phyloP scores from a whole-genome alignment of 768 basidiomycete species.

The Pulveroboletus frians region DNA sequence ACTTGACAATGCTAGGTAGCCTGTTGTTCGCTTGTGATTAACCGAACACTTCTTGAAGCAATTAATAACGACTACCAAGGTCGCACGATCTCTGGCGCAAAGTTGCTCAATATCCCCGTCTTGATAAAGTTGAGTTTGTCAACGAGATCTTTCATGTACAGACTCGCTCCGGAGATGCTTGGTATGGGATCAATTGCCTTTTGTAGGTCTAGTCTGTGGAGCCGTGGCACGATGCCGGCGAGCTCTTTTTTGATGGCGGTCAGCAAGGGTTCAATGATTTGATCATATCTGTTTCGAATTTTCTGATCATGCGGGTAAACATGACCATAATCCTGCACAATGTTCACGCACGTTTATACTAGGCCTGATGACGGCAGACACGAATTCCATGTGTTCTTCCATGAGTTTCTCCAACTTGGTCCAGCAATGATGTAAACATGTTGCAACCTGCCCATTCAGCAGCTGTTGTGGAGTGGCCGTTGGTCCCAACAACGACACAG shows the following conservation, averaged over 20 bases:
- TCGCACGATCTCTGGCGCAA: slow-evolving; percentile 65
- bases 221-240: slow-evolving; percentile 67
- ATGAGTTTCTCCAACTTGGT: slow-evolving; percentile 21
- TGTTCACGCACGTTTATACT: slow-evolving; percentile 49
- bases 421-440: slow-evolving; percentile 45
- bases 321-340: not conserved
- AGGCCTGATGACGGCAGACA: slow-evolving; percentile 51
- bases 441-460: slow-evolving; percentile 72
- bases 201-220: slow-evolving; percentile 83
- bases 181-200: slow-evolving; percentile 63
- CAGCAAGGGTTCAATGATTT: slow-evolving; percentile 57
- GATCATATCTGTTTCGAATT: slow-evolving; percentile 41
- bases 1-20: slow-evolving; percentile 63
- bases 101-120: slow-evolving; percentile 68
- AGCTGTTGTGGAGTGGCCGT: slow-evolving; percentile 73
- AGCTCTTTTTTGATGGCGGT: slow-evolving; percentile 76
- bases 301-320: slow-evolving; percentile 13
- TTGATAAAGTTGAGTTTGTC: slow-evolving; percentile 81
- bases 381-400: slow-evolving; percentile 31
- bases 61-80: slow-evolving; percentile 54
- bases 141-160: slow-evolving; percentile 81
- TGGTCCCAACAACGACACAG: slow-evolving; percentile 70
- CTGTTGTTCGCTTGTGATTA: slow-evolving; percentile 32
- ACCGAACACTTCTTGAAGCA: not conserved
- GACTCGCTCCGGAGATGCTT: slow-evolving; percentile 49